These are phyloP conservation scores for Boletus pseudo-olivaceus DNA, from an alignment of 768 basidiomycete species.

Conservation along the genomic window DNA sequence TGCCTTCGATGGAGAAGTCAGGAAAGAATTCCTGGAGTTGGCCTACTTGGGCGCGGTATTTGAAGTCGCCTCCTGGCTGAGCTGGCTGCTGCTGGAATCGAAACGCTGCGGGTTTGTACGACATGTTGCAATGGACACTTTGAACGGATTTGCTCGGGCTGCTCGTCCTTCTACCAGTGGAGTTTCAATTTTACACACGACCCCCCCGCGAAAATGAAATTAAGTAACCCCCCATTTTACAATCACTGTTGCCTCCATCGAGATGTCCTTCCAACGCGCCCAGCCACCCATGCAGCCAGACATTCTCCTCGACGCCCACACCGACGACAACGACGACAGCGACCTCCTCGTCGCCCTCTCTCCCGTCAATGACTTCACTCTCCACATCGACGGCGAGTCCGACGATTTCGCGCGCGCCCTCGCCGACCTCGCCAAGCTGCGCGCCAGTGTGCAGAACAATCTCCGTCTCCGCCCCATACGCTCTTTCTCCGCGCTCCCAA, in stretches of 20 bases:
- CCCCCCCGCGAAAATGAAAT: slow-evolving; percentile 7
- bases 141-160: background rate
- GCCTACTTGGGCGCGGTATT: slow-evolving; percentile 51
- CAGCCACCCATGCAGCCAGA: slow-evolving; percentile 4
- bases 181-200: slow-evolving; percentile 26
- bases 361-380: slow-evolving; percentile 24
- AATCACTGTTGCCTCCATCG: slow-evolving; percentile 18
- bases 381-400: slow-evolving; percentile 29
- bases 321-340: slow-evolving; percentile 17
- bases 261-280: slow-evolving; percentile 3
- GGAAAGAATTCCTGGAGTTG: slow-evolving; percentile 74
- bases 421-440: slow-evolving; percentile 61
- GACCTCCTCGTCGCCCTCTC: slow-evolving; percentile 32
- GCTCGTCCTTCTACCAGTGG: background rate
- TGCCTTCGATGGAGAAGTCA: slow-evolving; percentile 67
- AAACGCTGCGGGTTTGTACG: slow-evolving; percentile 31
- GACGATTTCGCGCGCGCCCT: slow-evolving; percentile 67
- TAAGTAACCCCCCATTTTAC: slow-evolving; percentile 18
- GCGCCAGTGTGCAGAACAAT: slow-evolving; percentile 72
- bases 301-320: background rate
- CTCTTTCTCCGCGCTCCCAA: slow-evolving; percentile 51
- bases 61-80: slow-evolving; percentile 25
- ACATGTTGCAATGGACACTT: slow-evolving; percentile 15
- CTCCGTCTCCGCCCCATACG: slow-evolving; percentile 75
- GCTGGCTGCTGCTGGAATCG: slow-evolving; percentile 20